phyloP scores from a whole-genome alignment of 805 yeast genomes.

The Cyberlindnera euphorbiae region DNA sequence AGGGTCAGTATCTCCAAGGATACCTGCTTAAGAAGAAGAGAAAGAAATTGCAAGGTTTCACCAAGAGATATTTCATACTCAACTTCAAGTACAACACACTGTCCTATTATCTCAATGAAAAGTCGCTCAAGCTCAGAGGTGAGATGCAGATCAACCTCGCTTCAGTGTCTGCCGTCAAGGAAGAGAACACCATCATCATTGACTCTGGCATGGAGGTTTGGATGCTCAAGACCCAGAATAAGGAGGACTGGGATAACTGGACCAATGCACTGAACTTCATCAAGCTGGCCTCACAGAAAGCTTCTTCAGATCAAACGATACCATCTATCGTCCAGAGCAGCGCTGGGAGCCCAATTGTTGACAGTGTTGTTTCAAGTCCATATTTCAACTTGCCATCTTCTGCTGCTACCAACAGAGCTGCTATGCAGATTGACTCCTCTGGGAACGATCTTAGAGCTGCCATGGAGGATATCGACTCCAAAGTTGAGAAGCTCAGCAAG shows the following conservation, averaged over 20 bases:
- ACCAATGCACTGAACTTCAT: slow-evolving; percentile 62
- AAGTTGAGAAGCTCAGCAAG: slow-evolving; percentile 3
- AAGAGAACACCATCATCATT: slow-evolving; percentile 63
- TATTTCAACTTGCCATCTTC: slow-evolving; percentile 1
- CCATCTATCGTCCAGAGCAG: neutral
- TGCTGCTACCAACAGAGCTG: no score
- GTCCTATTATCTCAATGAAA: slow-evolving; percentile 70
- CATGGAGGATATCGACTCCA: slow-evolving; percentile 3
- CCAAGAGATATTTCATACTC: slow-evolving; percentile 77
- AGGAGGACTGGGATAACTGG: slow-evolving; percentile 76
- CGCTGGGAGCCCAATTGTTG: slow-evolving; percentile 1
- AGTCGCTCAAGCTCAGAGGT: slow-evolving; percentile 75
- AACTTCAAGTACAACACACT: slow-evolving; percentile 80
- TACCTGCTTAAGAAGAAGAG: slow-evolving; percentile 74
- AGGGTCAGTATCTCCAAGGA: slow-evolving; percentile 76
- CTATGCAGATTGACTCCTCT: no score
- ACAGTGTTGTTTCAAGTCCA: slow-evolving; percentile 5
- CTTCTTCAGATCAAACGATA: neutral
- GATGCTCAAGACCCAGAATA: slow-evolving; percentile 69
- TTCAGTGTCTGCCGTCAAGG: slow-evolving; percentile 73
- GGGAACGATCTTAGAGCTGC: neutral
- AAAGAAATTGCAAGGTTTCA: slow-evolving; percentile 80
- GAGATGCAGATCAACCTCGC: slow-evolving; percentile 84
- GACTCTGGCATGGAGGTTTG: slow-evolving; percentile 96
- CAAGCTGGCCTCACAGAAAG: slow-evolving; percentile 14